Conservation (phyloP, 78 protist genomes). For the Protostelium mycophagum region DNA sequence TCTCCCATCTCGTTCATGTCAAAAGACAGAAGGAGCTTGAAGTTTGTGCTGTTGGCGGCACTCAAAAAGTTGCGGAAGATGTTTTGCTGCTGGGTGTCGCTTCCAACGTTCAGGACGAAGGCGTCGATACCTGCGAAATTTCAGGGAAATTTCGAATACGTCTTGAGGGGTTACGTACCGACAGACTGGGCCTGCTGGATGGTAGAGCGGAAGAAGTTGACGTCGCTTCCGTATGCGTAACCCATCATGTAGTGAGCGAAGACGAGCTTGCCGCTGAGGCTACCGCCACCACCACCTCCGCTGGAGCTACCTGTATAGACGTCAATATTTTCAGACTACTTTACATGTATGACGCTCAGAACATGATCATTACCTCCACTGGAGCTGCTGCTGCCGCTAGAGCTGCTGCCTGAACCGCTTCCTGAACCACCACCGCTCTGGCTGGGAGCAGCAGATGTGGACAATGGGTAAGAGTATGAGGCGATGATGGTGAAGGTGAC, state of each 20-base stretch:
- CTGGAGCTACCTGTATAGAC: not conserved
- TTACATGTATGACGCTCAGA: not conserved
- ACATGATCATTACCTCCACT: not conserved
- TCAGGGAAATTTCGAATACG: no score
- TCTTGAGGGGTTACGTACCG: no score
- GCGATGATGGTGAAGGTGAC: not conserved
- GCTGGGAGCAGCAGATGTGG: not conserved
- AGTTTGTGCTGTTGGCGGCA: not conserved
- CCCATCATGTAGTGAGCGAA: constrained; percentile 1
- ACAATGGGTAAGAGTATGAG: not conserved
- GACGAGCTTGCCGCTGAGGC: not conserved
- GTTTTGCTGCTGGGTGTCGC: not conserved
- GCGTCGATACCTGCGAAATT: not conserved
- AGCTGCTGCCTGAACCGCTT: not conserved
- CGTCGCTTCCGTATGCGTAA: not conserved
- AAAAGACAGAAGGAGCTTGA: not conserved
- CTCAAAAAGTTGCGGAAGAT: not conserved
- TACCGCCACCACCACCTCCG: not conserved
- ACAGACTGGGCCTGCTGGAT: not conserved
- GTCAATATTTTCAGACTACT: not conserved
- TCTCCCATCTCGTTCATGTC: not conserved
- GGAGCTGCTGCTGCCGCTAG: not conserved
- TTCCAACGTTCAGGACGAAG: not conserved
- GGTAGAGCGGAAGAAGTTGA: not conserved
- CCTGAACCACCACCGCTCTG: not conserved